Percentiles rank a stretch among this genome's conserved stretches.
Evolutionary conservation across 257 asterid species (phyloP).

Genomic region (Avicennia marina): DNA sequence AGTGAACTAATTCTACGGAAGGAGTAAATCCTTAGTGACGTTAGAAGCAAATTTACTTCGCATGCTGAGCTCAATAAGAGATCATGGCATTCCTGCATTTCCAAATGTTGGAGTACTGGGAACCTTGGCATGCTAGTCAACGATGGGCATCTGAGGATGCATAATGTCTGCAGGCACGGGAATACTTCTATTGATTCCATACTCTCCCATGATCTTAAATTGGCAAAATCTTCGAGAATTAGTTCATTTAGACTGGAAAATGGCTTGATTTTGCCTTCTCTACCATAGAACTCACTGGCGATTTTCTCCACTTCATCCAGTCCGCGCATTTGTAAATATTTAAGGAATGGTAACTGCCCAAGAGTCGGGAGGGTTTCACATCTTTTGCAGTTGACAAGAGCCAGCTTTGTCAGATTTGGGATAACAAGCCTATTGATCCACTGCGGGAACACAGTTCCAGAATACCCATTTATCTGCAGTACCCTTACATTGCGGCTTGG

Average conservation of each 20-base stretch:
- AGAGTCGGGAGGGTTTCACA: neutral
- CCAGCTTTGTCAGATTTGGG: constrained; percentile 5
- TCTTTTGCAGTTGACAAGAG: constrained; percentile 5
- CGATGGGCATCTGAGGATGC: neutral
- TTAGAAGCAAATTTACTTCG: no score
- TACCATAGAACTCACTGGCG: constrained; percentile 2
- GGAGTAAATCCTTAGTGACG: no score
- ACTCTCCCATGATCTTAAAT: constrained; percentile 4
- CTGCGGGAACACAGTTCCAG: neutral
- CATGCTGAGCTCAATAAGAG: neutral
- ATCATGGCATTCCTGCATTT: neutral
- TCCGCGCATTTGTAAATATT: neutral
- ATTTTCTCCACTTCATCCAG: constrained; percentile 1
- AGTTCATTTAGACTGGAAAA: neutral
- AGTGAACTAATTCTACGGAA: neutral
- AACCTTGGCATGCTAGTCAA: constrained; percentile 2
- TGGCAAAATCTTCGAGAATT: neutral
- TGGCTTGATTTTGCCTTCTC: neutral
- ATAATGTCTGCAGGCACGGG: constrained; percentile 8
- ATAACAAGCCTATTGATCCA: neutral
- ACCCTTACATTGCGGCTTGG: neutral
- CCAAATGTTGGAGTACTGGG: constrained; percentile 2
- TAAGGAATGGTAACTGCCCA: neutral
- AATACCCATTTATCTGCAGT: neutral
- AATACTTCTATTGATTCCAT: neutral